Conservation (phyloP, 2,329 filamentous ascomycete genomes). For the Cytospora paraplurivora region DNA sequence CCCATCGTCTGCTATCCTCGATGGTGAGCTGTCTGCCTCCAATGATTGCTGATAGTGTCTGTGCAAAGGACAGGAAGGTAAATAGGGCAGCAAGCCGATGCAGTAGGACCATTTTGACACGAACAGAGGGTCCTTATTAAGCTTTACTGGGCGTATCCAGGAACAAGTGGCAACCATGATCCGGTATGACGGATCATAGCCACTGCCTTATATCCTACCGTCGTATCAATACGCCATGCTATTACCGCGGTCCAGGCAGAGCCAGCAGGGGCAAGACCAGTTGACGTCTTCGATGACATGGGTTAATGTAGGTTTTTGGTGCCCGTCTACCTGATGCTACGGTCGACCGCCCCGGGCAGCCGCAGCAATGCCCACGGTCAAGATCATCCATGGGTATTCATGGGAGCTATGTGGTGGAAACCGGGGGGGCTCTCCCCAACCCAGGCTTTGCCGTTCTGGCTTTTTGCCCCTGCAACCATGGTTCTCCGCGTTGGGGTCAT, state of each 20-base stretch:
- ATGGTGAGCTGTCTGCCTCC: constrained; percentile 9
- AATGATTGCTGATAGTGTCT: constrained; percentile 6
- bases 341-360: constrained; percentile 26
- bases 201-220: constrained; percentile 14
- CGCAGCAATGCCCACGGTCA: constrained; percentile 21
- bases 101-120: constrained; percentile 12
- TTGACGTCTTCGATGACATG: neutral
- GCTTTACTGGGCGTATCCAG: neutral
- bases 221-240: neutral
- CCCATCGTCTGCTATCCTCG: constrained; percentile 12
- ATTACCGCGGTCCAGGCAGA: constrained; percentile 4
- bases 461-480: constrained; percentile 10
- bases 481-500: neutral
- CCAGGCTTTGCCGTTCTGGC: constrained; percentile 4
- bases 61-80: constrained; percentile 16
- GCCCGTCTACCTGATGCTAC: neutral
- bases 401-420: constrained; percentile 27
- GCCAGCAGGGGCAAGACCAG: constrained; percentile 5
- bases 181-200: neutral
- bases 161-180: neutral
- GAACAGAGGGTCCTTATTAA: neutral
- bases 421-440: constrained; percentile 6
- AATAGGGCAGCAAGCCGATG: constrained; percentile 1
- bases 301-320: neutral
- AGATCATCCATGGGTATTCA: neutral